Evolutionary conservation across 2,329 filamentous ascomycete species (phyloP), one percentile per base, ranked within the genome.

Genomic region (Alternaria ethzedia): DNA sequence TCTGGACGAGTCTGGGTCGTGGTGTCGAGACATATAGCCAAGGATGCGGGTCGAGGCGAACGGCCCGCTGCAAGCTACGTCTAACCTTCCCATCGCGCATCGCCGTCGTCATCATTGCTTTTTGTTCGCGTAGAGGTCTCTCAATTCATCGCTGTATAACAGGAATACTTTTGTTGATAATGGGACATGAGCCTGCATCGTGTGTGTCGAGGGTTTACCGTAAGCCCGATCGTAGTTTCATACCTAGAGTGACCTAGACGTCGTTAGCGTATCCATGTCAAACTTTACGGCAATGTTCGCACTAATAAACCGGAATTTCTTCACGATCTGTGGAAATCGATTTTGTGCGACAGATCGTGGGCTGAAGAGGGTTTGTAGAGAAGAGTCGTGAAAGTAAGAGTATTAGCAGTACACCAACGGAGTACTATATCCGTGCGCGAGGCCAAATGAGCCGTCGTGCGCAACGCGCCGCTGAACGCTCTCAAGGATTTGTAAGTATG

Each of bases 21-120:
- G 49, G 20, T 52, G 20, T 41, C 32, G 23, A 13, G 28, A 41
- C 15, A 15, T 36, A 52, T 52, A 41, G 49, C 49, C 49, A 52
- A 52, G 49, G 30, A 52, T 52, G 49, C 49, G 49, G 49, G 30
- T 52, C 49, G 49, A 52, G 49, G 49, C 49, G 49, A 52, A 52
- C 49, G 49, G 49, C 28, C 49, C 49, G 49, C 30, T 36, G 49
- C 30, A 51, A 32, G 49, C 49, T 47, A 51, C 49, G 20, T 51
- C 7, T 32, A 7, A 32, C 17, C 3, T 15, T 11, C 17, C 28
- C 49, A 32, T 51, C 49, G 49, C 49, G 49, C 28, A 41, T 41
- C 36, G 36, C 28, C 28, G 49, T 15, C 28, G 28, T 51, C 49
- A 51, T 36, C 11, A 8, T 51, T 51, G 49, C 49, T 51, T 51